These are phyloP conservation scores for Xylaria palmicola DNA, from an alignment of 495 filamentous ascomycete genomes.

Conservation along the genomic window DNA sequence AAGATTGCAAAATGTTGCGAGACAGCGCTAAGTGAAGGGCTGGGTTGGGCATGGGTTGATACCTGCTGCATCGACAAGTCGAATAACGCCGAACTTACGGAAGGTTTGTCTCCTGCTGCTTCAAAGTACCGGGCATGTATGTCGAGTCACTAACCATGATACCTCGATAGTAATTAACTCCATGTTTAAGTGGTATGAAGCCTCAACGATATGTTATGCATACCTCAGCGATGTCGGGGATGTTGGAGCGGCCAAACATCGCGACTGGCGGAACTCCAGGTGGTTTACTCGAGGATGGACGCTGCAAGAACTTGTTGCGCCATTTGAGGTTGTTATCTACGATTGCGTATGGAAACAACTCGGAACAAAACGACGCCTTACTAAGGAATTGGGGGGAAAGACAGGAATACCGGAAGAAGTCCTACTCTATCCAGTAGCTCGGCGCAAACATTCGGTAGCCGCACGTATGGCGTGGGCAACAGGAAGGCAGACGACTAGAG, in stretches of 20 bases:
- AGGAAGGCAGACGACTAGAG: conserved; percentile 9
- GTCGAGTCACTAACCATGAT: conserved; percentile 18
- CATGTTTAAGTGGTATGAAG: conserved; percentile 20
- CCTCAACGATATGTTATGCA: conserved; percentile 23
- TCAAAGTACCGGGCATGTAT: neutral
- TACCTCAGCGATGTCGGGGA: conserved; percentile 20
- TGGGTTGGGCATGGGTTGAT: conserved; percentile 29
- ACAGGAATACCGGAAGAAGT: conserved; percentile 23
- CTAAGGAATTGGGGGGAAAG: conserved; percentile 2
- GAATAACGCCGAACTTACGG: conserved; percentile 24
- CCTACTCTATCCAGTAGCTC: neutral
- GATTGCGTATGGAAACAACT: conserved; percentile 22
- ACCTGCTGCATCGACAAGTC: conserved; percentile 32
- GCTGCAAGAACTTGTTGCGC: conserved; percentile 28
- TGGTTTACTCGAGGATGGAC: conserved; percentile 10
- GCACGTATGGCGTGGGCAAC: conserved; percentile 15
- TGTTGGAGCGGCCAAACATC: neutral
- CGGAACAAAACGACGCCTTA: conserved; percentile 19
- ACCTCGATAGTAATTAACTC: neutral
- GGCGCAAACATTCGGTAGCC: neutral
- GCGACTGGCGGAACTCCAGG: neutral
- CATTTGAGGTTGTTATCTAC: conserved; percentile 25
- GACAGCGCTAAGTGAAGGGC: conserved; percentile 10
- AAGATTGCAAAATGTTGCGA: conserved; percentile 19
- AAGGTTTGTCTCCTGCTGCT: conserved; percentile 9